Base-by-base conservation (phyloP, 1,139 yeast genomes). In the Yamadazyma songkhlaensis region DNA sequence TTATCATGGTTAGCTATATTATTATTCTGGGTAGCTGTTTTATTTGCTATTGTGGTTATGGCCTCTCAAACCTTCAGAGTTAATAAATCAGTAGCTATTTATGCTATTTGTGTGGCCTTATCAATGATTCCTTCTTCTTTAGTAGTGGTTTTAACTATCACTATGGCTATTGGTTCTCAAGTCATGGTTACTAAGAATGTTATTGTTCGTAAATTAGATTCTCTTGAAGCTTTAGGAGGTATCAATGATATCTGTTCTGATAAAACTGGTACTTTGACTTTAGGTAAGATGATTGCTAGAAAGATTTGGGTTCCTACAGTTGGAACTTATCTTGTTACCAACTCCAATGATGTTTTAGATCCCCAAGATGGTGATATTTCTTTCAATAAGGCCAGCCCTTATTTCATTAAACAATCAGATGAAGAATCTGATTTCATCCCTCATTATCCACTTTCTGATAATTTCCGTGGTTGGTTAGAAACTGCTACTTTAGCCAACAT, bases 101-200 rank as follows among this genome's bases (percentile, higher is more conserved):
- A 45, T 49, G 74, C 54, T 46, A 62, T 49, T 48, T 74, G 62
- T 40, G 70, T 74, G 37, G 72, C 76, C 0, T 72, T 76, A 34
- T 68, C 79, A 3, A 74, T 74, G 62, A 72, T 76, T 44, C 81
- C 81, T 3, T 77, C 76, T 29, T 76, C 81, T 23, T 59, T 76
- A 46, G 77, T 79, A 35, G 73, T 76, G 36, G 80, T 77, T 14
- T 64, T 76, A 39, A 74, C 81, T 29, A 65, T 74, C 31, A 71
- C 77, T 26, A 59, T 75, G 60, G 63, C 75, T 3, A 68, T 74
- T 27, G 73, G 76, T 23, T 78, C 79, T 12, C 64, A 60, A 38
- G 69, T 61, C 9, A 73, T 74, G 79, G 70, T 62, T 28, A 53
- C 60, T 29, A 63, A 65, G 44, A 56, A 69, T 43, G 73, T 74